A percentile compares a stretch with the other conserved stretches of the same genome.
phyloP scores from a whole-genome alignment of 768 basidiomycete genomes.

The Boletus sp. region DNA sequence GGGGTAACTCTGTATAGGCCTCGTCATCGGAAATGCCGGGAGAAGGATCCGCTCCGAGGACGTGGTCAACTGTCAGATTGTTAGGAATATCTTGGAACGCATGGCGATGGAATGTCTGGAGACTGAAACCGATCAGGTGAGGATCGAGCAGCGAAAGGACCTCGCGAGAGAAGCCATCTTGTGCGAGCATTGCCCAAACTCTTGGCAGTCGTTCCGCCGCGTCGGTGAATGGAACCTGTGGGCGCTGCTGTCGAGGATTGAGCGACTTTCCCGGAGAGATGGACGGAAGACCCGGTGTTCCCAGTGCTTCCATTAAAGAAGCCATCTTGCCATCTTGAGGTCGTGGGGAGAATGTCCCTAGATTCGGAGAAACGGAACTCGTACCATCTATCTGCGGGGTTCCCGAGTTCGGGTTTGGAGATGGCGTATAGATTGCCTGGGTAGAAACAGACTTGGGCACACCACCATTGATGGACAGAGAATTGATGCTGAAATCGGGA shows the following conservation, averaged over 20 bases:
- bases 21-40: slow-evolving; percentile 4
- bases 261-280: slow-evolving; percentile 27
- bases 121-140: slow-evolving; percentile 56
- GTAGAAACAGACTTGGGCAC: slow-evolving; percentile 48
- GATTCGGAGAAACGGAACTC: slow-evolving; percentile 38
- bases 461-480: slow-evolving; percentile 23
- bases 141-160: slow-evolving; percentile 63
- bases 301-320: slow-evolving; percentile 47
- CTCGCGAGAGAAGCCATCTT: slow-evolving; percentile 67
- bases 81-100: slow-evolving; percentile 51
- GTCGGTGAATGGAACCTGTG: slow-evolving; percentile 19
- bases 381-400: slow-evolving; percentile 16
- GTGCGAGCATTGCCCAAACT: slow-evolving; percentile 53
- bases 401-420: slow-evolving; percentile 40
- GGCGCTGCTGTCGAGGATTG: slow-evolving; percentile 21
- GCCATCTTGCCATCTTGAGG: slow-evolving; percentile 42
- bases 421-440: slow-evolving; percentile 50
- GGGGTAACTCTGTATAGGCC: slow-evolving; percentile 4
- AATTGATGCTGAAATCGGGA: slow-evolving; percentile 36
- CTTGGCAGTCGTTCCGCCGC: slow-evolving; percentile 27
- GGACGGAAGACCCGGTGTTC: slow-evolving; percentile 8
- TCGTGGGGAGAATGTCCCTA: slow-evolving; percentile 52
- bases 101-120: slow-evolving; percentile 58
- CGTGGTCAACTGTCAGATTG: slow-evolving; percentile 46
- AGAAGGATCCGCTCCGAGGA: slow-evolving; percentile 34